A percentile compares a stretch with the other conserved stretches of the same genome.
Evolutionary conservation across 208 protist genomes (phyloP).

Genomic region (Acanthamoeba triangularis): DNA sequence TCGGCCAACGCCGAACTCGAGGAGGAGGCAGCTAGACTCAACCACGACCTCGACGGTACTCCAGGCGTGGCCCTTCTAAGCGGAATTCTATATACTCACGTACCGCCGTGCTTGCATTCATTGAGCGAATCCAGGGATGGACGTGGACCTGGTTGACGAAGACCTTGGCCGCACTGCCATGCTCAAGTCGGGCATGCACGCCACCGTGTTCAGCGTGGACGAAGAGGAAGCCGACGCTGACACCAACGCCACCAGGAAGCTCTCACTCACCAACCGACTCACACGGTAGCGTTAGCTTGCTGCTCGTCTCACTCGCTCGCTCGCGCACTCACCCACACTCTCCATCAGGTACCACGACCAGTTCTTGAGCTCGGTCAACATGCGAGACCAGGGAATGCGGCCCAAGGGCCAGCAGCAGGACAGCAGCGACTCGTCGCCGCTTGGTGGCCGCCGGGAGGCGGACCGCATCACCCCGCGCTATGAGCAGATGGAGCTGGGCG

Average conservation of each 20-base stretch:
- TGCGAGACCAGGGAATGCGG: background rate
- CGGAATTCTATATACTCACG: too few species aligned
- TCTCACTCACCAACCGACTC: background rate
- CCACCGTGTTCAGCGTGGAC: slow-evolving; percentile 45
- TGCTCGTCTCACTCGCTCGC: background rate
- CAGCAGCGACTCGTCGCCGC: background rate
- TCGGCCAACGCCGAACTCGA: background rate
- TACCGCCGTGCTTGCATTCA: too few species aligned
- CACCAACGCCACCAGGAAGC: background rate
- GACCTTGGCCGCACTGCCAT: slow-evolving; percentile 19
- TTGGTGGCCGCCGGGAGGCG: background rate
- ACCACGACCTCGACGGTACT: background rate
- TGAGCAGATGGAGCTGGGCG: background rate
- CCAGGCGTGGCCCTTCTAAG: too few species aligned
- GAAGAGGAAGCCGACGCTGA: background rate
- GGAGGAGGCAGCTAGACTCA: background rate
- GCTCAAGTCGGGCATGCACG: slow-evolving; percentile 24
- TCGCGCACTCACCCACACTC: background rate
- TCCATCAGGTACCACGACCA: slow-evolving; percentile 32
- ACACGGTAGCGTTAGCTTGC: background rate
- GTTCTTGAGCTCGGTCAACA: slow-evolving; percentile 43
- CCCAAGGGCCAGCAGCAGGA: background rate
- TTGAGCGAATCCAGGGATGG: background rate
- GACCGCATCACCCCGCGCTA: background rate
- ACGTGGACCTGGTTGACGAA: slow-evolving; percentile 48